A percentile compares a stretch with the other conserved stretches of the same genome.
Conservation (phyloP, 164 flowering plant genomes). For the Platanus orientalis region DNA sequence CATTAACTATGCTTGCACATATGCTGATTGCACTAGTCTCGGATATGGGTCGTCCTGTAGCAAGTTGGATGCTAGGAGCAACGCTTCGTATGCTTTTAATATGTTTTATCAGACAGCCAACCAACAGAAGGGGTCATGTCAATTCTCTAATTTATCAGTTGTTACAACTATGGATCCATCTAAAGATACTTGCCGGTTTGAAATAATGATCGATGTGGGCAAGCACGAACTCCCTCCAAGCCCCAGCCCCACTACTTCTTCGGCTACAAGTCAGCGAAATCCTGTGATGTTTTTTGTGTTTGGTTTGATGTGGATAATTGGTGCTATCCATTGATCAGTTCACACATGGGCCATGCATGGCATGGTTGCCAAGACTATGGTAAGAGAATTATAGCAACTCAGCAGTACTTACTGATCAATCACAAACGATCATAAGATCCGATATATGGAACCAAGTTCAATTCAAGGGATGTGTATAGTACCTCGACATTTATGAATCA, state of each 20-base stretch:
- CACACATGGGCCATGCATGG: too few species aligned
- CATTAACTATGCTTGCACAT: slow-evolving; percentile 55
- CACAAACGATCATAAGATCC: too few species aligned
- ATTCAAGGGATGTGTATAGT: too few species aligned
- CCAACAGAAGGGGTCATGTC: slow-evolving; percentile 58
- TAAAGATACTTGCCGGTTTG: slow-evolving; percentile 43
- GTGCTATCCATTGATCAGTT: too few species aligned
- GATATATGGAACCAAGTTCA: too few species aligned
- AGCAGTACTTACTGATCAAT: too few species aligned
- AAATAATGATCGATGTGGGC: slow-evolving; percentile 60
- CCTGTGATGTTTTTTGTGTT: too few species aligned
- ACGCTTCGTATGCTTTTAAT: slow-evolving; percentile 88
- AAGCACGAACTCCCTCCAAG: slow-evolving; percentile 24
- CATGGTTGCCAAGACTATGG: too few species aligned
- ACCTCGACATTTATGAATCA: too few species aligned
- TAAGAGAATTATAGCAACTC: too few species aligned
- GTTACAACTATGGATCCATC: slow-evolving; percentile 59
- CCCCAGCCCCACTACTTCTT: not conserved
- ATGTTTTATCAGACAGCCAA: slow-evolving; percentile 66
- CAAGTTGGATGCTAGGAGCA: slow-evolving; percentile 43
- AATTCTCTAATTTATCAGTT: slow-evolving; percentile 39
- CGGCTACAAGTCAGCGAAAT: not conserved
- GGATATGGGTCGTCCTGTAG: slow-evolving; percentile 73
- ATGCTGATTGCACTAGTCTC: slow-evolving; percentile 82
- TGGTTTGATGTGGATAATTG: too few species aligned